These are phyloP conservation scores for Sungouiozyma intestinalis DNA, from an alignment of 805 yeast species.

Conservation along the genomic window DNA sequence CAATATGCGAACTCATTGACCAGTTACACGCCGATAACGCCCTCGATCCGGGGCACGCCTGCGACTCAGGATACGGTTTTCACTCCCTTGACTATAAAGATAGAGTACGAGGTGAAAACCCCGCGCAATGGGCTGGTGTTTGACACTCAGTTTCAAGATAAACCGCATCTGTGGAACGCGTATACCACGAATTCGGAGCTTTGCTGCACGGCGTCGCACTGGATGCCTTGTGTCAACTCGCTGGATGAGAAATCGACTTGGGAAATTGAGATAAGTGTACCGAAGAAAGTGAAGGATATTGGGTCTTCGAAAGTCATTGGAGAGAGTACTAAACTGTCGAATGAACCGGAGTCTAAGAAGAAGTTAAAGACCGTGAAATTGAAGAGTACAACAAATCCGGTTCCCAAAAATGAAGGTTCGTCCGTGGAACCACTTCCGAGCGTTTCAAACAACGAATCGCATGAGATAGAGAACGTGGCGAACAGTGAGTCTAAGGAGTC, in stretches of 20 bases:
- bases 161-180: slow-evolving; percentile 60
- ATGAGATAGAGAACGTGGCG: neutral
- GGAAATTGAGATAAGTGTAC: slow-evolving; percentile 81
- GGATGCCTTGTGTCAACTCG: slow-evolving; percentile 95
- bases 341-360: slow-evolving; percentile 5
- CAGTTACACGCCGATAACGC: slow-evolving; percentile 31
- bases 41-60: slow-evolving; percentile 33
- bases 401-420: neutral
- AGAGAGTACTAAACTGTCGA: slow-evolving; percentile 26
- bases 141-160: slow-evolving; percentile 33
- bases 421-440: slow-evolving; percentile 8
- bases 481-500: neutral
- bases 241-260: slow-evolving; percentile 83
- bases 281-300: slow-evolving; percentile 68
- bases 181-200: slow-evolving; percentile 73
- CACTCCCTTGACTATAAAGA: slow-evolving; percentile 62
- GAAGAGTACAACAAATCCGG: neutral
- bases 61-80: slow-evolving; percentile 40
- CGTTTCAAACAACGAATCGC: neutral
- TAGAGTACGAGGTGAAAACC: slow-evolving; percentile 54
- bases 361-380: neutral
- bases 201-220: slow-evolving; percentile 79
- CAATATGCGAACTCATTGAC: slow-evolving; percentile 38
- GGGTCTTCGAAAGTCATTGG: slow-evolving; percentile 32
- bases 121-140: slow-evolving; percentile 71